Conservation (phyloP, 805 yeast species). For the Pichia insulana region DNA sequence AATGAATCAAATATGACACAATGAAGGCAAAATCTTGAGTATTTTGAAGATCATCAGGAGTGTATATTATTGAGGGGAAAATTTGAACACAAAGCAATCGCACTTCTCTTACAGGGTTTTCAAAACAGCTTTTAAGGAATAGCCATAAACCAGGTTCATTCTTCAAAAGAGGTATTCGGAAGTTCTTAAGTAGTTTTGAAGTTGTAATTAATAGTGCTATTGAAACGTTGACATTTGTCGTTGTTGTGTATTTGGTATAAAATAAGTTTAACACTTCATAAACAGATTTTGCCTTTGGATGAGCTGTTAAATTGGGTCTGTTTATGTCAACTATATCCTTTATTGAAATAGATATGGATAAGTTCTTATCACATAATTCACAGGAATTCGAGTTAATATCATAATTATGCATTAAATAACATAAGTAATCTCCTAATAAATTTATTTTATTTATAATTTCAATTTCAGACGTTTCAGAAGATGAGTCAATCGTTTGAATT, state of each 20-base stretch:
- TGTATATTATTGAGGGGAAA: conserved; percentile 43
- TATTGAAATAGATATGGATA: conserved; percentile 5
- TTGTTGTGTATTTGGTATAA: conserved; percentile 12
- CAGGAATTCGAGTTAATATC: conserved; percentile 29
- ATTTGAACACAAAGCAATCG: conserved; percentile 42
- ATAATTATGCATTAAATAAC: conserved; percentile 32
- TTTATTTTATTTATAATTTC: conserved; percentile 22
- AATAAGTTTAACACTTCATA: conserved; percentile 17
- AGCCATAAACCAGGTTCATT: conserved; percentile 27
- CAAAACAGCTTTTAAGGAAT: conserved; percentile 33
- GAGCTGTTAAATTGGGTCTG: conserved; percentile 22
- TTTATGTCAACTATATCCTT: conserved; percentile 17
- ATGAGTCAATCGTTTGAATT: background rate
- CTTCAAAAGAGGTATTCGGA: conserved; percentile 36
- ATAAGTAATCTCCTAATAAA: conserved; percentile 35
- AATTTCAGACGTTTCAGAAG: background rate
- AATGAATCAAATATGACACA: conserved; percentile 33
- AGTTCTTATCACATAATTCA: conserved; percentile 27
- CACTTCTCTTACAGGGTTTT: conserved; percentile 43
- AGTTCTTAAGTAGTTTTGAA: conserved; percentile 44
- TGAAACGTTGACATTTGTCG: conserved; percentile 20
- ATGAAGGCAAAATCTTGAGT: conserved; percentile 39
- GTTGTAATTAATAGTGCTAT: conserved; percentile 39
- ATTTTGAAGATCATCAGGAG: conserved; percentile 31
- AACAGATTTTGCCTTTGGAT: conserved; percentile 15